phyloP scores from a whole-genome alignment of 495 filamentous ascomycete species.

The Neurospora cerealis region DNA sequence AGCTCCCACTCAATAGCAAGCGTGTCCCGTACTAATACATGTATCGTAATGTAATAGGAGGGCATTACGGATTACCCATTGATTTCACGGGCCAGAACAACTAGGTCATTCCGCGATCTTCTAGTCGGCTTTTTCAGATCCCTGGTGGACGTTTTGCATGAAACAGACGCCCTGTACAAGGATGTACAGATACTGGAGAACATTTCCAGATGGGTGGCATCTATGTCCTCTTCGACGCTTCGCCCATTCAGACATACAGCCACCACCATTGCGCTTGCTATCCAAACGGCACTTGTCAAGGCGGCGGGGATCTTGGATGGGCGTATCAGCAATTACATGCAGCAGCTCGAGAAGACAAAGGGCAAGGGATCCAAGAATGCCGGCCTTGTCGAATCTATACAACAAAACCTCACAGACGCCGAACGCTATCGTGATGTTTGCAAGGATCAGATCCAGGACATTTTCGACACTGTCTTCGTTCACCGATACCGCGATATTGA shows the following conservation, averaged over 20 bases:
- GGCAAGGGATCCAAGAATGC: conserved; percentile 61
- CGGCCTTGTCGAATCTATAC: conserved; percentile 49
- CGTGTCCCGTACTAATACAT: conserved; percentile 12
- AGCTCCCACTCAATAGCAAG: neutral
- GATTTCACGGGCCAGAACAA: conserved; percentile 64
- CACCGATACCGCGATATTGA: conserved; percentile 95
- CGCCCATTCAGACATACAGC: conserved; percentile 91
- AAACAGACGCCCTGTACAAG: conserved; percentile 63
- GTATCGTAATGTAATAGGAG: conserved; percentile 35
- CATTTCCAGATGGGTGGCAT: conserved; percentile 71
- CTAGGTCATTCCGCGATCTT: conserved; percentile 59
- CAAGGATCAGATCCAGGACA: conserved; percentile 61
- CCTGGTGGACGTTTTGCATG: conserved; percentile 63
- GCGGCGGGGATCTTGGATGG: conserved; percentile 59
- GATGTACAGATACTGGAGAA: conserved; percentile 72
- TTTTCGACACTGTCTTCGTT: conserved; percentile 83
- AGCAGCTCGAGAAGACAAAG: conserved; percentile 65
- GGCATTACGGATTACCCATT: conserved; percentile 88
- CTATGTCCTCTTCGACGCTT: conserved; percentile 72
- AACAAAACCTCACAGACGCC: conserved; percentile 54
- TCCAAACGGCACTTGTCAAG: conserved; percentile 61
- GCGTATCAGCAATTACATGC: conserved; percentile 61
- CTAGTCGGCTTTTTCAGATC: conserved; percentile 70
- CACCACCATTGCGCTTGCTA: conserved; percentile 66
- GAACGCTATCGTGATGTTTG: conserved; percentile 53